Evolutionary conservation across 208 protist species (phyloP), one percentile per base, ranked within the genome.

Genomic region (Leishmania martiniquensis): DNA sequence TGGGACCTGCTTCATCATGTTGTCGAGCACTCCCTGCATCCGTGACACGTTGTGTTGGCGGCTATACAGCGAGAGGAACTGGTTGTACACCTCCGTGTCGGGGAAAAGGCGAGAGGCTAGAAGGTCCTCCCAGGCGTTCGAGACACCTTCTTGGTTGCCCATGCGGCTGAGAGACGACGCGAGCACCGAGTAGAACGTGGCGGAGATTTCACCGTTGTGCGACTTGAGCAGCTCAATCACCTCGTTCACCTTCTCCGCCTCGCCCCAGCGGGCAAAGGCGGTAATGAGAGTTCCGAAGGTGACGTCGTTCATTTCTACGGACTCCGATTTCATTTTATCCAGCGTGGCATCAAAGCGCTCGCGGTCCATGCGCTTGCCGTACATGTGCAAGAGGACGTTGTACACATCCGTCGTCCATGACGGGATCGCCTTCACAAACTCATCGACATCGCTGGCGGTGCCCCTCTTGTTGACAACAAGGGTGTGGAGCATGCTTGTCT

Each of bases 221-320:
- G 87, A 83, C 78, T 95, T 95, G 55, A 97, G 81, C 15, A 95
- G 72, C 63, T 91, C 78, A 70, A 95, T 92, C n/a, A 94, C 89
- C 54, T 91, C 90, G 22, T 88, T 83, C 60, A 97, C 91, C 81
- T 87, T 89, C 12, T 87, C 88, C 32, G 72, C 67, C 39, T 95
- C 84, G 0, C 91, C 89, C 91, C 91, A 95, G 32, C 91, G 91
- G 9, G 87, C 91, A 69, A 93, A 97, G 47, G 89, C 87, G 55
- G 93, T 97, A 57, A 97, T 93, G n/a, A 96, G 82, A 7, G 93
- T 97, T 52, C 93, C 93, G 63, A 96, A 97, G 0, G 93, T 97
- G 47, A 97, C 93, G 72, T 97, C 93, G 84, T 96, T 97, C 91
- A 97, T 96, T 49, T 82, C 70, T 12, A 94, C 85, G 6, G 80